These are phyloP conservation scores for Paramecium primaurelia DNA, from an alignment of 73 alveolate species.

Conservation along the genomic window DNA sequence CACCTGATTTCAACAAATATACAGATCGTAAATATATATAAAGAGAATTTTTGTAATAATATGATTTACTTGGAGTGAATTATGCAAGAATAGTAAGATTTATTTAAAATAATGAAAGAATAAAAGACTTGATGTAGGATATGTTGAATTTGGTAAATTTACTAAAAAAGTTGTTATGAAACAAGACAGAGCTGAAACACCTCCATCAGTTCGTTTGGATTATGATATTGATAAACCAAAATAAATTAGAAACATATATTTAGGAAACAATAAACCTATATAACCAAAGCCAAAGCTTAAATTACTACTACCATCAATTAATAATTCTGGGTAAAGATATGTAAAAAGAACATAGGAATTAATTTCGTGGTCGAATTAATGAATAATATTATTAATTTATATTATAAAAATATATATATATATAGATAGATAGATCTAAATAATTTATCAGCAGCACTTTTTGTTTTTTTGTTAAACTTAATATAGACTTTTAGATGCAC, in stretches of 20 bases:
- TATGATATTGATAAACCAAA: background rate
- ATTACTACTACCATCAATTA: background rate
- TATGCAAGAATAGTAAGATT: slow-evolving; percentile 17
- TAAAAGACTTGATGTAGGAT: slow-evolving; percentile 21
- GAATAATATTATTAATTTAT: background rate
- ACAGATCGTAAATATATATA: background rate
- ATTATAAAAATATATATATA: background rate
- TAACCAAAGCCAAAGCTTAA: background rate
- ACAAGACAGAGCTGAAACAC: slow-evolving; percentile 34
- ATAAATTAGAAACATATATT: background rate
- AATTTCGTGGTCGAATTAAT: background rate
- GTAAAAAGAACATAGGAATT: background rate
- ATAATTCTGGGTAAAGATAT: background rate
- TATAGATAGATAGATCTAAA: background rate
- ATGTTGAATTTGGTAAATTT: slow-evolving; percentile 32
- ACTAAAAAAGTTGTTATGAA: background rate
- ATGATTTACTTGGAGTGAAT: background rate
- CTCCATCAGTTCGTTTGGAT: slow-evolving; percentile 29
- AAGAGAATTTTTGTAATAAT: background rate
- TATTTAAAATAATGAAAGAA: background rate
- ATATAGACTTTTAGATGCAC: background rate
- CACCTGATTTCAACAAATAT: background rate
- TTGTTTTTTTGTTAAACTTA: background rate
- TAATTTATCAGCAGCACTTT: background rate
- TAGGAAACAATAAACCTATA: background rate